These are phyloP conservation scores for Carex parvula DNA, from an alignment of 176 grass and related monocot genomes.

Conservation along the genomic window DNA sequence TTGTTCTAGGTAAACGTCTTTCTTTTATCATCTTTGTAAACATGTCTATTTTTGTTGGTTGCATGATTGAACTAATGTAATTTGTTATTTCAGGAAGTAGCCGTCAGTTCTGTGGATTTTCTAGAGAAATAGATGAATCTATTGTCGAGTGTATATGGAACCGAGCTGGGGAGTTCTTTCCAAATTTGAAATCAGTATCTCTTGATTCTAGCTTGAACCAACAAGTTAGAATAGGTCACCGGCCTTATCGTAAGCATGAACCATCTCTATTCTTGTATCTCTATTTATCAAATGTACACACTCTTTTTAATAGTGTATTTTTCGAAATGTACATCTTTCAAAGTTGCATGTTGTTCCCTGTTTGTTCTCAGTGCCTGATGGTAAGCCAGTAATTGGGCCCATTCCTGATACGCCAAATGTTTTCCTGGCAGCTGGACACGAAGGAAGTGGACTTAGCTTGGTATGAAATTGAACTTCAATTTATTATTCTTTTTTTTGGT, in stretches of 20 bases:
- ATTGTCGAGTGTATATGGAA: slow-evolving; percentile 79
- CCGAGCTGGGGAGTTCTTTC: slow-evolving; percentile 79
- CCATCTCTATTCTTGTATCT: slow-evolving; percentile 9
- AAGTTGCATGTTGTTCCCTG: not conserved
- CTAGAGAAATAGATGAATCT: slow-evolving; percentile 67
- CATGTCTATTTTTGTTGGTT: slow-evolving; percentile 13
- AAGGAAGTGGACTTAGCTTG: slow-evolving; percentile 94
- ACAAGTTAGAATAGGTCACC: slow-evolving; percentile 83
- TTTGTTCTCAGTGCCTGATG: slow-evolving; percentile 84
- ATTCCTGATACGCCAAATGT: slow-evolving; percentile 67
- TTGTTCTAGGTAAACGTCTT: slow-evolving; percentile 61
- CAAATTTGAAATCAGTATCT: slow-evolving; percentile 51
- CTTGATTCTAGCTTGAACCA: slow-evolving; percentile 43
- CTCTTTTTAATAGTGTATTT: slow-evolving; percentile 7
- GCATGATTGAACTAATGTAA: not conserved
- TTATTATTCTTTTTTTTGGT: not conserved
- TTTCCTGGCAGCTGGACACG: slow-evolving; percentile 84
- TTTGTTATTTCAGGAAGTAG: slow-evolving; percentile 73
- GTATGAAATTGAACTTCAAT: slow-evolving; percentile 36
- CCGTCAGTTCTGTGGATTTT: slow-evolving; percentile 84
- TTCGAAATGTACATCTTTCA: slow-evolving; percentile 13
- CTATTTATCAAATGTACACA: slow-evolving; percentile 14
- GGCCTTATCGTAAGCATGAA: slow-evolving; percentile 66
- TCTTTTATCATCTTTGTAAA: slow-evolving; percentile 25
- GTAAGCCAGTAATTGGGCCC: slow-evolving; percentile 87